These are phyloP conservation scores for Aureoboletus auriporus DNA, from an alignment of 768 basidiomycete species.

Conservation along the genomic window DNA sequence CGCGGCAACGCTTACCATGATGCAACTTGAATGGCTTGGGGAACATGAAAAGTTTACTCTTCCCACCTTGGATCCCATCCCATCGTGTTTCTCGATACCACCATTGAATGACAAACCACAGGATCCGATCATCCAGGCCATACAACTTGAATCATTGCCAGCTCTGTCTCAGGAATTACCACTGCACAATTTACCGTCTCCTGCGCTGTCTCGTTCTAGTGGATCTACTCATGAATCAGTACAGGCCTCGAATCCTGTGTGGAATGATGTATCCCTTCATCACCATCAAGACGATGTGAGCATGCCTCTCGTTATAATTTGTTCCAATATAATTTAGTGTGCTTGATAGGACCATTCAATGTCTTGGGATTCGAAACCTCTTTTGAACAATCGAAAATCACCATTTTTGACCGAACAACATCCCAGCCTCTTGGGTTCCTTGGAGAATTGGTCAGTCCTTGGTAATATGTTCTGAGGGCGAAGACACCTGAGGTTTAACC, in stretches of 20 bases:
- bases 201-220: neutral
- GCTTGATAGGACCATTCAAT: constrained; percentile 41
- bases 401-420: constrained; percentile 72
- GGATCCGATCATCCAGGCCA: constrained; percentile 67
- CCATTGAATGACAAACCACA: constrained; percentile 67
- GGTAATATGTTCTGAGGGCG: neutral
- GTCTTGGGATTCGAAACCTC: constrained; percentile 59
- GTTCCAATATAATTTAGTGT: constrained; percentile 3
- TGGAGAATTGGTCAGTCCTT: constrained; percentile 53
- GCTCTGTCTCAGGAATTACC: neutral
- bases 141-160: constrained; percentile 28
- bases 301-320: neutral
- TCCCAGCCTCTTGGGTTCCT: constrained; percentile 45
- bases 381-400: constrained; percentile 35
- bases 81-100: constrained; percentile 58
- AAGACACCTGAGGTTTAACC: neutral
- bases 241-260: constrained; percentile 4
- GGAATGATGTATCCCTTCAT: constrained; percentile 16
- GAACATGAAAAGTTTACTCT: constrained; percentile 18
- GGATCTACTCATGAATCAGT: neutral
- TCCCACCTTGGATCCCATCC: constrained; percentile 35
- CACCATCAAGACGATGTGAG: constrained; percentile 14
- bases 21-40: constrained; percentile 8
- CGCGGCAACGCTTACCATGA: neutral
- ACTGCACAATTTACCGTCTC: neutral